These are phyloP conservation scores for Beauveria caledonica DNA, from an alignment of 2,329 filamentous ascomycete species.

Conservation along the genomic window DNA sequence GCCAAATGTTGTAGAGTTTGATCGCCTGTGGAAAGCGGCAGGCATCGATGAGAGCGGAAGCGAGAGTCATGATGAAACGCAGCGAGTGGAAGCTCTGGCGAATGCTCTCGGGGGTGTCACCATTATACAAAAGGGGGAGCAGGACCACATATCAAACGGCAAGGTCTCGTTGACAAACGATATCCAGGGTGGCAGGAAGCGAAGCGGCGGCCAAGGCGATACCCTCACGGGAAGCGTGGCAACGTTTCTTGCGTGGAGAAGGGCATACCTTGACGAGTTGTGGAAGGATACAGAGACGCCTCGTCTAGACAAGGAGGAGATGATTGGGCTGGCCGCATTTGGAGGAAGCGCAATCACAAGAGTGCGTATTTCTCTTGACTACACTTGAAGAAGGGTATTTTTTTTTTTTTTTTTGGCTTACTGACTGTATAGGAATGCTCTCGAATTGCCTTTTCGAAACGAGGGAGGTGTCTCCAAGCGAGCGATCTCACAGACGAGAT, in stretches of 20 bases:
- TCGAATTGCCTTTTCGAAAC: slow-evolving; percentile 74
- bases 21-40: slow-evolving; percentile 66
- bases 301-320: slow-evolving; percentile 42
- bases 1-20: slow-evolving; percentile 92
- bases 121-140: slow-evolving; percentile 78
- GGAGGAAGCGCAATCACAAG: slow-evolving; percentile 82
- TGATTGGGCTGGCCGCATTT: slow-evolving; percentile 73
- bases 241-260: slow-evolving; percentile 81
- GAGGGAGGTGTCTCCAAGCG: slow-evolving; percentile 81
- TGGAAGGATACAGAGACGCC: slow-evolving; percentile 54
- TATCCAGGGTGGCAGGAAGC: slow-evolving; percentile 72
- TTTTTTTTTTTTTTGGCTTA: slow-evolving; percentile 10
- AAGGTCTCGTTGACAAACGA: slow-evolving; percentile 67
- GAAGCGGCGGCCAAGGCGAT: slow-evolving; percentile 91
- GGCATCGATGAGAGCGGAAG: slow-evolving; percentile 48
- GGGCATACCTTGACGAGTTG: slow-evolving; percentile 73
- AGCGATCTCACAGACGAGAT: slow-evolving; percentile 90
- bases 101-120: slow-evolving; percentile 78
- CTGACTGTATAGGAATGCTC: slow-evolving; percentile 60
- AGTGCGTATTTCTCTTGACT: slow-evolving; percentile 35
- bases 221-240: slow-evolving; percentile 85
- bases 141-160: slow-evolving; percentile 79
- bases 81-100: slow-evolving; percentile 57
- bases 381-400: background rate
- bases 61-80: slow-evolving; percentile 30